Base-by-base conservation (phyloP, 208 protist species). In the Leishmania aethiopica region DNA sequence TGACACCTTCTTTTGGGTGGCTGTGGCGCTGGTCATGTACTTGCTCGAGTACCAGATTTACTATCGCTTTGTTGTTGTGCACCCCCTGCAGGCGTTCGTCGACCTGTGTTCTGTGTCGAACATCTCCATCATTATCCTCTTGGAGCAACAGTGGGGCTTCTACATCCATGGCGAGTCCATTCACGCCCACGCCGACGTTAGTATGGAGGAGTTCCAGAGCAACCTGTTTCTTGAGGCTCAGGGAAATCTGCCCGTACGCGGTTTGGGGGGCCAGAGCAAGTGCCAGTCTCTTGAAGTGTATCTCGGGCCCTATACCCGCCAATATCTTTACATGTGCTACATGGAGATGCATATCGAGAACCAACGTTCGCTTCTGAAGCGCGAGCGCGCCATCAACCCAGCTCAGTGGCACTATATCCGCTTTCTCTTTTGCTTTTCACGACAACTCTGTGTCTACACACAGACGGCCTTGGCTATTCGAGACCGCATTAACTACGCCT, bases 91-190 rank as follows among this genome's bases (percentile, higher is more conserved):
- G 87, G 86, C 86, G 40, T 98, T 98, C 84, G 90, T 97, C 55
- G 96, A 98, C 82, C 84, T 97, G 45, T 97, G 93, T 85, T 98
- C 95, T 53, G 90, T 98, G 28, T 93, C 95, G 25, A 98, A 98
- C 85, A 93, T 98, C 69, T 96, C 92, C 57, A 85, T 98, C 70
- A 90, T 98, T 72, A 89, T 98, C 49, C 79, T 98, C 53, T 81
- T 92, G 59, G 95, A 98, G 85, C 84, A 85, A 32, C 84, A 94
- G 79, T 96, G 87, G 77, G 95, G 95, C 3, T 98, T 94, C 77
- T 98, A 98, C 87, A 94, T 98, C 55, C 95, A 98, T 80, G 96
- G 95, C 62, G 91, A 97, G 79, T 96, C 93, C 51, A 93, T 98
- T 75, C 91, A 98, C 84, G 88, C 90, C 2, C 88, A 96, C 86